A percentile compares a stretch with the other conserved stretches of the same genome.
phyloP scores from a whole-genome alignment of 345 rosid species.

The Lumnitzera racemosa region DNA sequence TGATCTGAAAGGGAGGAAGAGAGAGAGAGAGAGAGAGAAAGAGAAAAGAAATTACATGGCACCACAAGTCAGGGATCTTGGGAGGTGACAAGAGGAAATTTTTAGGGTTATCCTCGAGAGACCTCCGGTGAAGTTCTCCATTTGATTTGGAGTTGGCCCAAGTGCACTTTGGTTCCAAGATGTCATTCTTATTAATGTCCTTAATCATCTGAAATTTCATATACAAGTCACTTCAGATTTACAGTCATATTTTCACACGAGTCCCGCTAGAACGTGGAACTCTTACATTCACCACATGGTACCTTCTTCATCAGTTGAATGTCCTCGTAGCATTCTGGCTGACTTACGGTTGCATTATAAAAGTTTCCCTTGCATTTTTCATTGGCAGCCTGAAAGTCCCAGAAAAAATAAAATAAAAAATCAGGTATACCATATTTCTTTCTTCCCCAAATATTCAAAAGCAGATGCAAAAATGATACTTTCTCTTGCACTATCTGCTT shows the following conservation, averaged over 20 bases:
- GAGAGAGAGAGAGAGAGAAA: neutral
- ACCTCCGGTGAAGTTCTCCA: constrained; percentile 12
- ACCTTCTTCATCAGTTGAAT: constrained; percentile 10
- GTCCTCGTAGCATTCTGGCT: constrained; percentile 12
- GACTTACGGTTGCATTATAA: constrained; percentile 11
- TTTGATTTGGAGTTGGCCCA: constrained; percentile 15
- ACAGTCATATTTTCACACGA: neutral
- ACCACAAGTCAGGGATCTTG: constrained; percentile 19
- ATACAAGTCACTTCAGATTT: too few relatives aligned
- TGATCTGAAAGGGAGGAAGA: too few relatives aligned
- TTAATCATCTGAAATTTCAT: constrained; percentile 16
- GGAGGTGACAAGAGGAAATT: constrained; percentile 20
- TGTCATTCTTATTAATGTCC: constrained; percentile 13
- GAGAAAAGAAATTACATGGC: constrained; percentile 16
- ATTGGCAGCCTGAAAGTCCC: constrained; percentile 8
- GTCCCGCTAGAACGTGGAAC: neutral
- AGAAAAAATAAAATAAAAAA: too few relatives aligned
- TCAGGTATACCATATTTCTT: too few relatives aligned
- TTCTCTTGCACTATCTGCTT: too few relatives aligned
- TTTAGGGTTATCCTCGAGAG: constrained; percentile 7
- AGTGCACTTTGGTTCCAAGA: constrained; percentile 25
- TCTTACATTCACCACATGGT: neutral
- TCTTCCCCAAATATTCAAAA: too few relatives aligned
- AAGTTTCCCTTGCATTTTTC: constrained; percentile 13
- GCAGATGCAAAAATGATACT: too few relatives aligned